Evolutionary conservation across 257 asterid species (phyloP), one percentile per base, ranked within the genome.

Genomic region (Cordia subcordata): DNA sequence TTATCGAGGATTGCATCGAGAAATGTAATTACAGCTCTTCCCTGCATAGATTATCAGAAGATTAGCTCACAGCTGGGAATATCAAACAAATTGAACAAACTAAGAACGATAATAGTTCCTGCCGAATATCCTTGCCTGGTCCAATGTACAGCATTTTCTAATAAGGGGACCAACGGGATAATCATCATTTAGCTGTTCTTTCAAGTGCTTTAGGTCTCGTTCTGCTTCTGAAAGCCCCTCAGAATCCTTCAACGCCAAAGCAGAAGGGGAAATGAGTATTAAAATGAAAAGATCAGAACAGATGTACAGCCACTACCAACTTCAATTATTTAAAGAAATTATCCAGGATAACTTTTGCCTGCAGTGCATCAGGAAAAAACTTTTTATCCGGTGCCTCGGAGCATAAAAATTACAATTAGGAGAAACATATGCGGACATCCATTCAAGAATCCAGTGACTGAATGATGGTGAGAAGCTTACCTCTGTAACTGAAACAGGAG

Each of bases 91-190:
- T 45, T 18, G 14, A 58, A 22, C 16, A 15, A 60, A 51, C 11
- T 27, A 32, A 21, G 42, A 20, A 58, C 35, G 13, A 21, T 10
- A 5, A 20, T 15, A 38, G 16, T 22, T 40, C 13, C 10, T 27
- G 44, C 52, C 58, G 38, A 11, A 20, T 59, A 69, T 19, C 18
- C 59, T 67, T 68, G 84, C 97, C 93, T 93, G 99, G 73, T 93
- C 99, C 81, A 93, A 63, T 14, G 99, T 89, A 80, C 86, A 85
- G 70, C 96, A 89, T 63, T 89, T 89, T 70, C 75, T 84, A 69
- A 89, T 83, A 19, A 93, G 79, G 68, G 96, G 94, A 58, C 99
- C 99, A 54, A 75, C 99, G 64, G 96, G 99, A 61, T 80, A 86
- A 72, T 84, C 94, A 62, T 81, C 96, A 67, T 64, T 82, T 79